Evolutionary conservation across 129 eudicot species (phyloP).

Genomic region (Oenanthe sinensis): DNA sequence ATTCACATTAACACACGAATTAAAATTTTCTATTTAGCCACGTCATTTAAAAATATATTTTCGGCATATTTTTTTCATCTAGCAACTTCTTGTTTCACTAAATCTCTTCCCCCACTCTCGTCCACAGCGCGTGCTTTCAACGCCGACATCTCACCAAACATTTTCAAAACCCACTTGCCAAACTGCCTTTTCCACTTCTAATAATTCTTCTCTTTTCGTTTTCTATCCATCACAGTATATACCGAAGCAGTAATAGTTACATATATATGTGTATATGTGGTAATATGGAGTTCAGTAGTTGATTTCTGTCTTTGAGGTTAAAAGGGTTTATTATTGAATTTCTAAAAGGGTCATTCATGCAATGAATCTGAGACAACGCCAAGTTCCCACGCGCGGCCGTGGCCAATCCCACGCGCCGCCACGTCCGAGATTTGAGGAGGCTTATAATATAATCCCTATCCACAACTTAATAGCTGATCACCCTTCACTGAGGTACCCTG

Average conservation of each 20-base stretch:
- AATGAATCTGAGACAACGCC: conserved; percentile 66
- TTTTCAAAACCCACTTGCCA: neutral
- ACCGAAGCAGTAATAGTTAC: neutral
- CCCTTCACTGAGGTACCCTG: conserved; percentile 71
- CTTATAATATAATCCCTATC: conserved; percentile 69
- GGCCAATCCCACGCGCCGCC: conserved; percentile 30
- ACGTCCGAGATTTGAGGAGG: conserved; percentile 19
- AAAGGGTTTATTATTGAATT: neutral
- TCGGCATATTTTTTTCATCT: no score
- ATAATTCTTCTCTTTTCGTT: neutral
- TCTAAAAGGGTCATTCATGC: conserved; percentile 17
- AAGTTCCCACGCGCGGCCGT: conserved; percentile 58
- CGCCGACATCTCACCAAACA: neutral
- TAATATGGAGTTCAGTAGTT: neutral
- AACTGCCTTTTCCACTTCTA: neutral
- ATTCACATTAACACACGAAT: no score
- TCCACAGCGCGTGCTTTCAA: neutral
- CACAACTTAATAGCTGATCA: conserved; percentile 60
- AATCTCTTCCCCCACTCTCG: neutral
- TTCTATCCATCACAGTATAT: neutral
- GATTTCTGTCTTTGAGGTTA: neutral
- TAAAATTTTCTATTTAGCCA: no score
- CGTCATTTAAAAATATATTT: no score
- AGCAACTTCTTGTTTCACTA: neutral
- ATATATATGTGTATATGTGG: neutral